Evolutionary conservation across 2,329 filamentous ascomycete species (phyloP).

Genomic region (Colletotrichum sp.): DNA sequence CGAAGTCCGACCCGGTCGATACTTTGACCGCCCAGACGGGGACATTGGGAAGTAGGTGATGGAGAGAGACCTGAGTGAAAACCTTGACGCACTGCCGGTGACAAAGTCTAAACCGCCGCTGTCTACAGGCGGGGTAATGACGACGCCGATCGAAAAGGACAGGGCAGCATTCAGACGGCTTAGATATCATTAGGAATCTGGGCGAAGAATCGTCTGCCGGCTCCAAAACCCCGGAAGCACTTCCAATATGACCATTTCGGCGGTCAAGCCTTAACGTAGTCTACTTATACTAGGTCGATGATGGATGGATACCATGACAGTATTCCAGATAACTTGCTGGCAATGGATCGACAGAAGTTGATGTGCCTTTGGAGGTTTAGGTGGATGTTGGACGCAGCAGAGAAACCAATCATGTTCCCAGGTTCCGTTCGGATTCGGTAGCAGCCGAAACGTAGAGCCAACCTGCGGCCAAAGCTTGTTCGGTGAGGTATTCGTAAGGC

Average conservation of each 20-base stretch:
- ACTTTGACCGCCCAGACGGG: background rate
- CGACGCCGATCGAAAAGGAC: background rate
- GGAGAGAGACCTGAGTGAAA: background rate
- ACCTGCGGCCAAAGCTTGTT: conserved; percentile 7
- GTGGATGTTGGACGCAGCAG: background rate
- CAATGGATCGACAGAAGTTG: background rate
- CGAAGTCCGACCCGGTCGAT: background rate
- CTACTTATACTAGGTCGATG: background rate
- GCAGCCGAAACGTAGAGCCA: conserved; percentile 15
- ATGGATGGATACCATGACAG: background rate
- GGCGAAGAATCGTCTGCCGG: background rate
- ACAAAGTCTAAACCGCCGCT: background rate
- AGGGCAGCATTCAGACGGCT: background rate
- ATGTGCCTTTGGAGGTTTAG: background rate
- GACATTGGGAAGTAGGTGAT: background rate
- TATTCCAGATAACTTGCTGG: background rate
- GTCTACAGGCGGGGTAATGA: background rate
- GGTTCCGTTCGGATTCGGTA: conserved; percentile 9
- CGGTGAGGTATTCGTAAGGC: background rate
- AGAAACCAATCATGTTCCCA: background rate
- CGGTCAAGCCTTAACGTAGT: background rate
- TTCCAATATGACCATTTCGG: background rate
- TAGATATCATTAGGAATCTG: background rate
- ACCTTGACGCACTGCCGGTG: background rate
- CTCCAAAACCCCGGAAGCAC: background rate